Evolutionary conservation across 352 stramenopile species (phyloP).

Genomic region (Phytophthora pisi): DNA sequence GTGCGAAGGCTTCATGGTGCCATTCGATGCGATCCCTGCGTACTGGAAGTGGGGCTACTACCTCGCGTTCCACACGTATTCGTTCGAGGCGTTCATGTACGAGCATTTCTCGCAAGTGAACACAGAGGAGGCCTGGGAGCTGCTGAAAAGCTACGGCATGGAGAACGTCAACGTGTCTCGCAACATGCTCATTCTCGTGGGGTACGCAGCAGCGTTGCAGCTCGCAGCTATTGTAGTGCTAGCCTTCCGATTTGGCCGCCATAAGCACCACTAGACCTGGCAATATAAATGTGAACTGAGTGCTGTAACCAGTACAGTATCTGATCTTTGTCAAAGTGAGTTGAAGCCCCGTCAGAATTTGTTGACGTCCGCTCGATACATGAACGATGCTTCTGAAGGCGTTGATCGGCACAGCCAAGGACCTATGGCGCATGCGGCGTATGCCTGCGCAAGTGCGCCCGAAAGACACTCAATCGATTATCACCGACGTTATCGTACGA

Average conservation of each 20-base stretch:
- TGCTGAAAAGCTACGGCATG: slow-evolving; percentile 54
- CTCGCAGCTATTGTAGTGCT: slow-evolving; percentile 44
- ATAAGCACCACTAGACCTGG: slow-evolving; percentile 17
- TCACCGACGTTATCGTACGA: slow-evolving; percentile 51
- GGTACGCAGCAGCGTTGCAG: slow-evolving; percentile 52
- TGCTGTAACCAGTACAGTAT: neutral
- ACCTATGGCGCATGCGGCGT: slow-evolving; percentile 39
- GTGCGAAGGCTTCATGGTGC: slow-evolving; percentile 80
- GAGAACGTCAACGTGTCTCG: slow-evolving; percentile 47
- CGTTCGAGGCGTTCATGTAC: slow-evolving; percentile 81
- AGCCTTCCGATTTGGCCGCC: slow-evolving; percentile 30
- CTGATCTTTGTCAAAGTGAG: neutral
- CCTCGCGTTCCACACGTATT: slow-evolving; percentile 82
- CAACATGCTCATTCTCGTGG: slow-evolving; percentile 64
- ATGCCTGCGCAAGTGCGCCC: slow-evolving; percentile 43
- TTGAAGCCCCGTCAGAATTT: neutral
- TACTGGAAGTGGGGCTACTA: slow-evolving; percentile 85
- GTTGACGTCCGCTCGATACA: neutral
- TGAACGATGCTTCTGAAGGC: slow-evolving; percentile 35
- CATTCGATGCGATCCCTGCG: slow-evolving; percentile 48
- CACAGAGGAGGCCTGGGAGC: slow-evolving; percentile 14
- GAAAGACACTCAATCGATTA: slow-evolving; percentile 43
- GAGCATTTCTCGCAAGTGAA: slow-evolving; percentile 57
- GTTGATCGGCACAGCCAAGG: slow-evolving; percentile 31
- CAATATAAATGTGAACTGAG: neutral